A percentile compares a stretch with the other conserved stretches of the same genome.
Conservation (phyloP, 176 grass and related monocot genomes). For the Puya raimondii region DNA sequence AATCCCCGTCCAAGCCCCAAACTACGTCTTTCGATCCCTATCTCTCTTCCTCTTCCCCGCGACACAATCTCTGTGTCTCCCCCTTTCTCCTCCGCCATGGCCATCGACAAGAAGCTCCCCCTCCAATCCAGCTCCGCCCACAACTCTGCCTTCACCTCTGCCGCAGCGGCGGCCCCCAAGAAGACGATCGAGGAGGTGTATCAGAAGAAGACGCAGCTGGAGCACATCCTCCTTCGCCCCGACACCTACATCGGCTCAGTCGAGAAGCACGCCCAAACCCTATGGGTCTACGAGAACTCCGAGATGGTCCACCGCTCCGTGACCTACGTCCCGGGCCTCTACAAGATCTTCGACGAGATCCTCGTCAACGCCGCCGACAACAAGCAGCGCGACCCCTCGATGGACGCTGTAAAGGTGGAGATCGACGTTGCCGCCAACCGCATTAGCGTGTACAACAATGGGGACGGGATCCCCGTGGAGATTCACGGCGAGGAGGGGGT, state of each 20-base stretch:
- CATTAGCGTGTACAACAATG: constrained; percentile 77
- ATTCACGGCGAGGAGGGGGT: constrained; percentile 76
- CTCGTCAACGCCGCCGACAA: constrained; percentile 95
- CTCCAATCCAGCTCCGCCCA: constrained; percentile 62
- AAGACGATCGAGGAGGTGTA: constrained; percentile 90
- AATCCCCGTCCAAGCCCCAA: not conserved
- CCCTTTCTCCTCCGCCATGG: constrained; percentile 22
- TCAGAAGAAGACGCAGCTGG: constrained; percentile 80
- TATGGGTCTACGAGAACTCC: constrained; percentile 66
- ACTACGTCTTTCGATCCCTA: not conserved
- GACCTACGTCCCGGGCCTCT: constrained; percentile 81
- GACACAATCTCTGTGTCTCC: constrained; percentile 43
- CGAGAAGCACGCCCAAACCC: constrained; percentile 53
- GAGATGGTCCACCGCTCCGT: constrained; percentile 49
- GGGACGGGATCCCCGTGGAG: constrained; percentile 81
- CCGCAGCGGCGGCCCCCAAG: constrained; percentile 4
- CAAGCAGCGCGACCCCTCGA: constrained; percentile 83
- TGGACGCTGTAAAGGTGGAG: constrained; percentile 65
- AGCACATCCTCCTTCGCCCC: constrained; percentile 84
- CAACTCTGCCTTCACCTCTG: constrained; percentile 28
- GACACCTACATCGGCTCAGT: constrained; percentile 85
- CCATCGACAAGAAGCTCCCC: constrained; percentile 32
- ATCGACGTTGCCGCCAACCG: constrained; percentile 52
- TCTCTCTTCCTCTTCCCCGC: constrained; percentile 12
- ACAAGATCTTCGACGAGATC: constrained; percentile 99